Evolutionary conservation across 2,329 filamentous ascomycete genomes (phyloP).

Genomic region (Penicillium sp.): DNA sequence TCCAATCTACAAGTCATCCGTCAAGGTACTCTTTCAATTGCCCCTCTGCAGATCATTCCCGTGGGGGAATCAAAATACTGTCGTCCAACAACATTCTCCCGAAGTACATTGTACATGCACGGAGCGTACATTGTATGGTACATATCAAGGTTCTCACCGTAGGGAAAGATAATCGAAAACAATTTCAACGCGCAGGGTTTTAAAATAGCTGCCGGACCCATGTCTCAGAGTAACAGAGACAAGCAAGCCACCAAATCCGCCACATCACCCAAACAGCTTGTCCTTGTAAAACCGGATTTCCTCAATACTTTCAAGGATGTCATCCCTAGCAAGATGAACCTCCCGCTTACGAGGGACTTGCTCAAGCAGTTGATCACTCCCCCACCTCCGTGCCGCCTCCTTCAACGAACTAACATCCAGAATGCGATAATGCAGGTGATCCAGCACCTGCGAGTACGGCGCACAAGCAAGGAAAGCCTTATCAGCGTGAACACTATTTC

Average conservation of each 20-base stretch:
- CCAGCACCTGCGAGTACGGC: constrained; percentile 64
- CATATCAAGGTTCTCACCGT: background rate
- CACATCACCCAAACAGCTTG: constrained; percentile 49
- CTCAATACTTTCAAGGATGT: constrained; percentile 89
- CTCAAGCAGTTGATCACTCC: constrained; percentile 50
- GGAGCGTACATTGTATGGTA: background rate
- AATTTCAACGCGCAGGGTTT: background rate
- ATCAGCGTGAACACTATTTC: constrained; percentile 89
- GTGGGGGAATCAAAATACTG: background rate
- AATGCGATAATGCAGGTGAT: constrained; percentile 79
- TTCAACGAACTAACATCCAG: constrained; percentile 88
- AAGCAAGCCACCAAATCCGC: background rate
- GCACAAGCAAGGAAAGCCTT: constrained; percentile 65
- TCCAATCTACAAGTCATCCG: background rate
- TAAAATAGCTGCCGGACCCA: background rate
- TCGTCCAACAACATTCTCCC: background rate
- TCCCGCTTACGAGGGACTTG: constrained; percentile 63
- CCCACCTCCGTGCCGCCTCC: constrained; percentile 80
- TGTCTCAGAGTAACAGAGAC: background rate
- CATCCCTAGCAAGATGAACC: constrained; percentile 71
- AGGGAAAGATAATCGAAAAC: background rate
- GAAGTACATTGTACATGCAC: background rate
- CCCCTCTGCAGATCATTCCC: constrained; percentile 1
- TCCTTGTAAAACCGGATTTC: constrained; percentile 79
- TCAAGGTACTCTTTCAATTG: background rate